phyloP scores from a whole-genome alignment of 164 flowering plant genomes.

The Annona cherimola region DNA sequence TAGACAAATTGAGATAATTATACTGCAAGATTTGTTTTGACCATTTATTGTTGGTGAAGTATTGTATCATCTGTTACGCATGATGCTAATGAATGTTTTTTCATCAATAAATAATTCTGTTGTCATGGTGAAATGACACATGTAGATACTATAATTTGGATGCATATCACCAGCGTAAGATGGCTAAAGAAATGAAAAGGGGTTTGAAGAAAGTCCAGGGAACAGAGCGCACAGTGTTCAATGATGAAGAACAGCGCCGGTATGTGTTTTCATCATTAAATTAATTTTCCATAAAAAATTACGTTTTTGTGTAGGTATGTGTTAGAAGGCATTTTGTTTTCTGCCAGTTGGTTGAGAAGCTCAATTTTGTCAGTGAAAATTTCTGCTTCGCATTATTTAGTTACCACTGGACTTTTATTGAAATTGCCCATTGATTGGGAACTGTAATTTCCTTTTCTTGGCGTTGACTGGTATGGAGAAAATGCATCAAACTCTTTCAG shows the following conservation, averaged over 20 bases:
- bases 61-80: neutral
- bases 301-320: neutral
- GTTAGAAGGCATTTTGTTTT: too few species aligned
- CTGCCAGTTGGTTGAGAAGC: too few species aligned
- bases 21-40: neutral
- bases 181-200: constrained; percentile 66
- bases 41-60: neutral
- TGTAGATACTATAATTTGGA: constrained; percentile 85
- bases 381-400: neutral
- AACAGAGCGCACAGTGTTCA: constrained; percentile 66
- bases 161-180: constrained; percentile 59
- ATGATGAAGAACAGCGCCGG: constrained; percentile 97
- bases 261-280: constrained; percentile 24
- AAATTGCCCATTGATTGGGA: neutral
- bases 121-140: neutral
- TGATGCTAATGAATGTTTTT: neutral
- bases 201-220: constrained; percentile 42
- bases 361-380: neutral
- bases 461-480: neutral
- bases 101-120: neutral
- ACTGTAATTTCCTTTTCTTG: neutral
- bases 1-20: neutral
- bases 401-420: neutral
- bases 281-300: neutral
- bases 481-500: neutral